A percentile compares a stretch with the other conserved stretches of the same genome.
These are phyloP conservation scores for Multifurca ochricompacta DNA, from an alignment of 768 basidiomycete genomes.

Conservation along the genomic window DNA sequence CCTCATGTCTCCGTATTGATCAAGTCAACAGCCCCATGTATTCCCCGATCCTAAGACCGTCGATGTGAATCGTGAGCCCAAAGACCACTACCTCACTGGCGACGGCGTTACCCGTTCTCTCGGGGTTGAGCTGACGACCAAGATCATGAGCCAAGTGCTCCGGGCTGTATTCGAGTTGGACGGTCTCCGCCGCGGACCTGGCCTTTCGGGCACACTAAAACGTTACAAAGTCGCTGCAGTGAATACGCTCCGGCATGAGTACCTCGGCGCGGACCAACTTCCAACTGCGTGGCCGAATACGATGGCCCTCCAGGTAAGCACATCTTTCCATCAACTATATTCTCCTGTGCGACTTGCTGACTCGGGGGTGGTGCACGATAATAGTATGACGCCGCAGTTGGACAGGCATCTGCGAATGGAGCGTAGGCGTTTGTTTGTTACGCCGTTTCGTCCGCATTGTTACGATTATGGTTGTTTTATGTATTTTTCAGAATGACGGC, in stretches of 20 bases:
- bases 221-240: constrained; percentile 42
- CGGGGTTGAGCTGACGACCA: constrained; percentile 48
- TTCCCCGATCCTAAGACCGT: constrained; percentile 44
- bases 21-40: constrained; percentile 35
- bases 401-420: neutral
- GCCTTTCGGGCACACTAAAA: constrained; percentile 55
- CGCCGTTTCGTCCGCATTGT: neutral
- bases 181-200: constrained; percentile 59
- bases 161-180: constrained; percentile 52
- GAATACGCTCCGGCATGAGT: constrained; percentile 44
- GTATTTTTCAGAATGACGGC: neutral
- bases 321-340: neutral
- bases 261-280: constrained; percentile 44
- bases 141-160: constrained; percentile 56
- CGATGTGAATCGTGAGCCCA: constrained; percentile 36
- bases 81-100: constrained; percentile 39
- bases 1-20: neutral
- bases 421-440: neutral
- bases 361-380: neutral
- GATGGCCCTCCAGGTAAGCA: constrained; percentile 50
- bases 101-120: constrained; percentile 42
- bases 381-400: neutral
- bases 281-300: constrained; percentile 61
- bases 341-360: neutral
- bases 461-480: neutral